Base-by-base conservation (phyloP, 306 rosid genomes). In the Clitoria ternatea region DNA sequence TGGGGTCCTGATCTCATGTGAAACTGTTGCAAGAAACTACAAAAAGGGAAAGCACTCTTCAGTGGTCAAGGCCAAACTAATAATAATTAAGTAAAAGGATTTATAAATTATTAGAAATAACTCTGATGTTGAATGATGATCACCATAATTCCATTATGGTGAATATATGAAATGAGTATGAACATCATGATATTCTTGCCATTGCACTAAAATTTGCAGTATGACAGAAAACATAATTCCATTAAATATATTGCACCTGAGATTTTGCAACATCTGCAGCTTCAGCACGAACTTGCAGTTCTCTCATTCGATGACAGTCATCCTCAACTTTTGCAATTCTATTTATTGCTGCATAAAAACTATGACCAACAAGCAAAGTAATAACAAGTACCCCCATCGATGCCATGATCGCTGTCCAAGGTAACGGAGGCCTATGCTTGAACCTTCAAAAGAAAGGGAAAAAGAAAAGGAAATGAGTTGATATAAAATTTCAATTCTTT, bases 211-310 rank as follows among this genome's bases (percentile, higher is more conserved):
- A 23, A 59, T 33, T 56, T 55, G 43, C 27, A 50, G 61, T 49
- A 50, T n/a, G 22, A 29, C n/a, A 17, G 32, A 72, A 76, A 57
- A 4, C 26, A 50, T 56, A 32, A 2, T 75, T 44, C 13, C 55
- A 32, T 49, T 47, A 75, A 82, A 71, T 23, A 72, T 64, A 79
- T 27, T 17, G 55, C 61, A 90, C 97, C 90, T 94, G 97, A 67
- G 97, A 89, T 81, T 90, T 94, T 59, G 98, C 98, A 56, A 94
- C 96, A 80, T 94, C 98, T 43, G 98, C 98, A 74, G 97, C 98
- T 84, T 94, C 95, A 70, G 98, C 97, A 19, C 87, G 95, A 66
- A 18, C 78, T 85, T 70, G 89, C 74, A 94, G 96, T 81, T 64
- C 70, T 69, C 37, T 76, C 98, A 90, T 89, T 81, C 70, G 12